A percentile compares a stretch with the other conserved stretches of the same genome.
phyloP scores from a whole-genome alignment of 805 yeast genomes.

The Kodamaea kakaduensis region DNA sequence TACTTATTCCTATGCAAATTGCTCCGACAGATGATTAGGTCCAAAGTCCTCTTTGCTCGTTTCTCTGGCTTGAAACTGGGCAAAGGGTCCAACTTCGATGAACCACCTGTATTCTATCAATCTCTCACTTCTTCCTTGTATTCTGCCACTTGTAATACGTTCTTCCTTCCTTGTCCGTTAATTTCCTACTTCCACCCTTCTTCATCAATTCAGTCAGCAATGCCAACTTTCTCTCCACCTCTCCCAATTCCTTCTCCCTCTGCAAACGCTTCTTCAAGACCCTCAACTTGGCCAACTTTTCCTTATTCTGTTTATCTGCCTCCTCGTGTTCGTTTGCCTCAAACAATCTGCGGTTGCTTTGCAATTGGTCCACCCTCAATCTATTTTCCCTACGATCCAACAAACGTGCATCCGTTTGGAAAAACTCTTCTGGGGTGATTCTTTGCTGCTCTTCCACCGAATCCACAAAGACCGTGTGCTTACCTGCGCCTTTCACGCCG shows the following conservation, averaged over 20 bases:
- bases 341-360: conserved; percentile 31
- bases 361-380: conserved; percentile 57
- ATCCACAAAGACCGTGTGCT: conserved; percentile 85
- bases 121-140: conserved; percentile 52
- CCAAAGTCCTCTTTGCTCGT: too few species aligned
- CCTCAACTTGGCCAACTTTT: conserved; percentile 59
- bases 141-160: conserved; percentile 81
- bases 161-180: conserved; percentile 61
- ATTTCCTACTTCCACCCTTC: conserved; percentile 80
- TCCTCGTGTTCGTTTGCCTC: conserved; percentile 18
- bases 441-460: conserved; percentile 47
- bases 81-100: too few species aligned
- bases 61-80: too few species aligned
- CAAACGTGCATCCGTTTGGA: conserved; percentile 66
- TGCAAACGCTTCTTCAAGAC: conserved; percentile 61
- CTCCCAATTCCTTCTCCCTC: conserved; percentile 62
- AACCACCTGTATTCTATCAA: too few species aligned
- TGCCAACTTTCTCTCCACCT: conserved; percentile 70
- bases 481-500: conserved; percentile 56
- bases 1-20: neutral
- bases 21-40: too few species aligned
- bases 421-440: conserved; percentile 63
- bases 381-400: conserved; percentile 68
- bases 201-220: conserved; percentile 84
- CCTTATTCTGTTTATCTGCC: conserved; percentile 39